Evolutionary conservation across 139 green algal species (phyloP).

Genomic region (Volvox africanus): DNA sequence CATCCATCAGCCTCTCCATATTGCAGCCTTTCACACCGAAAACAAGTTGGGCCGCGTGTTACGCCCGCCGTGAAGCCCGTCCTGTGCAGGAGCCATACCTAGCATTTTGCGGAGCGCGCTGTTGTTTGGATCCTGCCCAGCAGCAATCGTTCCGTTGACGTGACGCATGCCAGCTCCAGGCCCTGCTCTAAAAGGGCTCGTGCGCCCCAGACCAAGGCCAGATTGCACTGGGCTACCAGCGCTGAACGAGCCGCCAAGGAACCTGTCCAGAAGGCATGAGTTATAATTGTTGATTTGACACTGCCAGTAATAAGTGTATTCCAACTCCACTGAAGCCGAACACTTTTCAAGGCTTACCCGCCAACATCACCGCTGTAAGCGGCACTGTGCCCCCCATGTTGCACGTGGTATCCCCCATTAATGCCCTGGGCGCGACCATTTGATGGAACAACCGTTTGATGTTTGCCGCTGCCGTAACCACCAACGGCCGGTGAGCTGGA

Average conservation of each 20-base stretch:
- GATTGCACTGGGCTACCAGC: constrained; percentile 4
- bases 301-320: no score
- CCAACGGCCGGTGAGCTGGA: constrained; percentile 11
- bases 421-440: constrained; percentile 37
- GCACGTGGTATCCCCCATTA: constrained; percentile 28
- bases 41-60: constrained; percentile 26
- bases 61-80: background rate
- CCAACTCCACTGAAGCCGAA: no score
- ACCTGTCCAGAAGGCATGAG: background rate
- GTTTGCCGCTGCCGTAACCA: background rate
- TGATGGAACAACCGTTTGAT: constrained; percentile 3
- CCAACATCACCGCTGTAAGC: background rate
- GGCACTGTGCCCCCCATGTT: background rate
- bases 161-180: background rate
- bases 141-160: background rate
- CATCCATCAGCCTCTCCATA: no score
- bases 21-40: constrained; percentile 17
- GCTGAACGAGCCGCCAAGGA: constrained; percentile 25
- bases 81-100: constrained; percentile 21
- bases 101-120: constrained; percentile 42
- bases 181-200: background rate
- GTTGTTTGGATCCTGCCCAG: constrained; percentile 31
- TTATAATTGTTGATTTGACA: no score
- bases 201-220: background rate
- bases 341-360: background rate